Base-by-base conservation (phyloP, 306 rosid species). In the Castanea mollissima region DNA sequence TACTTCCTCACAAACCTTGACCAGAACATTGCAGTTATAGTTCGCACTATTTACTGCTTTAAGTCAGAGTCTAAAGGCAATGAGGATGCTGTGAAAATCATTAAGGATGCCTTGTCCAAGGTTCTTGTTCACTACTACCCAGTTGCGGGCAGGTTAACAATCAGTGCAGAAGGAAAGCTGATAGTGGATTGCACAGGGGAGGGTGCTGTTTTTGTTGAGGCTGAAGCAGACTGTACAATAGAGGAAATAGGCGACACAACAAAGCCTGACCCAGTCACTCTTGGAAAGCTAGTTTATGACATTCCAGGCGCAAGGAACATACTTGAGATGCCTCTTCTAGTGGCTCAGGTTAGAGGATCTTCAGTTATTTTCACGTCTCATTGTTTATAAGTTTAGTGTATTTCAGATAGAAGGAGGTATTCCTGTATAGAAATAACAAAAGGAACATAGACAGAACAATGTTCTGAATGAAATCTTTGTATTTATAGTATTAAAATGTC, bases 171-270 rank as follows among this genome's bases (percentile, higher is more conserved):
- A 73, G 91, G 89, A 64, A 93, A 95, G 81, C 85, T 95, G 76
- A 93, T 91, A 20, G 96, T 95, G 80, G 88, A 91, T 32, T 88
- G 92, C 76, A 84, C 84, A 1, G 94, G 86, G 34, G 96, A 93
- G 27, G 99, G 99, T 60, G 97, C 94, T 1, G 80, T 90, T 0
- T 95, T 95, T 56, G 94, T 95, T 73, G 98, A 90, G 74, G 99
- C 97, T 31, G 91, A 93, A 87, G 97, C 98, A 6, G 80, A 89
- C 74, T 85, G 88, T 41, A 18, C 52, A 5, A 85, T 93, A 23
- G 79, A 88, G 7, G 83, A 87, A 62, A 54, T 88, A 0, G 92
- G 92, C 4, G 90, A 88, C 67, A 77, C 76, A 32, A 83, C 90
- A 14, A 87, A 85, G 82, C 92, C 96, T 10, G 88, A 93, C 55